These are phyloP conservation scores for Talaromyces nanjingensis DNA, from an alignment of 495 filamentous ascomycete species.

Conservation along the genomic window DNA sequence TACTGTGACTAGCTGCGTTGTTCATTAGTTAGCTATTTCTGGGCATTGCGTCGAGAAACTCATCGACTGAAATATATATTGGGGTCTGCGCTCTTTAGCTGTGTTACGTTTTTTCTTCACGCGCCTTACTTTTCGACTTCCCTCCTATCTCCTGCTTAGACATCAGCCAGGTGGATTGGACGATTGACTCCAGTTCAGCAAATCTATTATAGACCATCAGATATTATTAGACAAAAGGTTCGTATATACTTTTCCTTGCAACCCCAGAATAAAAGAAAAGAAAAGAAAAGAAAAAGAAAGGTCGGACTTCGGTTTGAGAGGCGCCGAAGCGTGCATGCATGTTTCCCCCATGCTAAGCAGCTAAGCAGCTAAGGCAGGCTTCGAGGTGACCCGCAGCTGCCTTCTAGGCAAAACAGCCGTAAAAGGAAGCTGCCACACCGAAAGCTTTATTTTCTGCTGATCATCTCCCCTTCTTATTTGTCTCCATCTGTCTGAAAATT, in stretches of 20 bases:
- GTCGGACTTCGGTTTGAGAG: background rate
- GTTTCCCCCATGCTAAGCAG: background rate
- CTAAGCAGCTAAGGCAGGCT: background rate
- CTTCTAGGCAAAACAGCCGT: background rate
- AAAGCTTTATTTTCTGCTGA: constrained; percentile 21
- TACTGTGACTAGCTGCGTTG: background rate
- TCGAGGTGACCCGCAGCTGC: background rate
- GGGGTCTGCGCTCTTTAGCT: background rate
- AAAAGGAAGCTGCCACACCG: constrained; percentile 3
- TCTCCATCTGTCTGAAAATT: background rate
- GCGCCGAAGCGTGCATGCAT: background rate
- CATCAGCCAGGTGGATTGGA: background rate
- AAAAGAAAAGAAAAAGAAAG: background rate
- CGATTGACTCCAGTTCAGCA: background rate
- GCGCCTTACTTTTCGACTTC: background rate
- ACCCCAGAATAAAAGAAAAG: background rate
- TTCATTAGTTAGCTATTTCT: background rate
- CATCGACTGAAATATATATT: background rate
- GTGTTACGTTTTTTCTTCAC: background rate
- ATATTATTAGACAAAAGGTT: background rate
- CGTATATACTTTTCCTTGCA: background rate
- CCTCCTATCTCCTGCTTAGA: background rate
- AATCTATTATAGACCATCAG: background rate
- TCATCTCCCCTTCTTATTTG: constrained; percentile 2
- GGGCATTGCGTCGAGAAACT: background rate